These are phyloP conservation scores for Vicia sativa DNA, from an alignment of 306 rosid species.

Conservation along the genomic window DNA sequence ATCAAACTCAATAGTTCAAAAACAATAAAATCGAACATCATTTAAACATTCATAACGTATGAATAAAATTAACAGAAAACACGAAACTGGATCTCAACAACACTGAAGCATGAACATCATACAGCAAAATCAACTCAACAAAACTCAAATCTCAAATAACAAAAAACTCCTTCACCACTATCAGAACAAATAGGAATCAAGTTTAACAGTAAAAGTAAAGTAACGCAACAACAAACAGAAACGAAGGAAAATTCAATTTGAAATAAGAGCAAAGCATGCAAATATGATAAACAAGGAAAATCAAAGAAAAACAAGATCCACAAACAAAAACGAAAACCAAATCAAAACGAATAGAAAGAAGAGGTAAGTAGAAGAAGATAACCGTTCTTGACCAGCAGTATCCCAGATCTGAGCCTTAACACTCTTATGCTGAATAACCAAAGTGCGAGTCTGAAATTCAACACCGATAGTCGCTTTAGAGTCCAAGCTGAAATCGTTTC, in stretches of 20 bases:
- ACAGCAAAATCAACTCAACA: conserved; percentile 31
- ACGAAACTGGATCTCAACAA: conserved; percentile 10
- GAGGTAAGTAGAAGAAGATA: neutral
- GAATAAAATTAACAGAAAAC: neutral
- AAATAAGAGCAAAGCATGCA: conserved; percentile 2
- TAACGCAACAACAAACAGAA: neutral
- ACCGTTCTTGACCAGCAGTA: conserved; percentile 98
- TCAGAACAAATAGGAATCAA: neutral
- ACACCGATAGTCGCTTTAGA: conserved; percentile 95
- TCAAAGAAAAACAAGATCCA: neutral
- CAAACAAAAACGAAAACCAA: neutral
- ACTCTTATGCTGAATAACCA: conserved; percentile 81
- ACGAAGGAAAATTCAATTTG: neutral
- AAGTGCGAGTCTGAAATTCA: conserved; percentile 89
- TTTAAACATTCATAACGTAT: conserved; percentile 7
- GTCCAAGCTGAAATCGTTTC: conserved; percentile 89
- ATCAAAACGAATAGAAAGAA: conserved; percentile 6
- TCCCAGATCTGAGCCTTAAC: conserved; percentile 99
- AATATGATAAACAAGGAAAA: neutral
- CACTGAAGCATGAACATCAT: neutral
- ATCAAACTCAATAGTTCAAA: neutral
- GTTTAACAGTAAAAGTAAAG: no score
- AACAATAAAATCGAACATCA: neutral
- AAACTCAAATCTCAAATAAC: no score
- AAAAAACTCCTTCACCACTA: no score